Evolutionary conservation across 148 eudicot species (phyloP), one percentile per base, ranked within the genome.

Genomic region (Amaranthus hypochondriacus): DNA sequence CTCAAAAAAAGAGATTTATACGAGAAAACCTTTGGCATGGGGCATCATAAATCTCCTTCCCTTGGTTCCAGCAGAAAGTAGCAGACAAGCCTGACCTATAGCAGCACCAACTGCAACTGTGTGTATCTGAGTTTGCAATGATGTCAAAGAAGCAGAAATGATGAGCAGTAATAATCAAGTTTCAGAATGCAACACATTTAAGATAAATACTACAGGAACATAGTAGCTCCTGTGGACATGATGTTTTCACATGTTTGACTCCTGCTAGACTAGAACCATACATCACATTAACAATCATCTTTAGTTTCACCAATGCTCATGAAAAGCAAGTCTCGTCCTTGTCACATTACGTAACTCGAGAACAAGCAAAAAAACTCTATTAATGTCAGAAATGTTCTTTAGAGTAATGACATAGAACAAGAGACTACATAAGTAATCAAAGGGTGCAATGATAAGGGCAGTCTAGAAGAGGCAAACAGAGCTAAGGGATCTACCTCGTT

Each of bases 1-100:
- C 51, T 39, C 42, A 14, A 55, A 72, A 82, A 52, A 52, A 59
- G 70, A 2, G 51, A 59, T 44, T 60, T 65, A 75, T 4, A 14
- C 54, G 61, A 77, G 21, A 67, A 68, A 69, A 95, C 99, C 99
- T 84, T 79, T 85, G 68, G 97, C 85, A 85, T 90, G 86, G 4
- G 96, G 99, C 92, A 88, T 78, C 86, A 84, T 86, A 80, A 75
- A 90, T 81, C 99, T 84, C 76, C 89, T 85, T 56, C 99, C 99
- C 81, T 92, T 92, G 70, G 90, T 79, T 70, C 99, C 99, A 65
- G 99, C 92, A 49, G 99, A 84, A 76, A 95, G 99, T 66, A 95
- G 83, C 73, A 95, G 88, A 73, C 99, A 95, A 70, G 99, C 96
- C 50, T 90, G 92, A 63, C 99, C 97, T 11, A 85, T 78, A 73